Evolutionary conservation across 495 filamentous ascomycete species (phyloP).

Genomic region (Penicillium psychrofluorescens): DNA sequence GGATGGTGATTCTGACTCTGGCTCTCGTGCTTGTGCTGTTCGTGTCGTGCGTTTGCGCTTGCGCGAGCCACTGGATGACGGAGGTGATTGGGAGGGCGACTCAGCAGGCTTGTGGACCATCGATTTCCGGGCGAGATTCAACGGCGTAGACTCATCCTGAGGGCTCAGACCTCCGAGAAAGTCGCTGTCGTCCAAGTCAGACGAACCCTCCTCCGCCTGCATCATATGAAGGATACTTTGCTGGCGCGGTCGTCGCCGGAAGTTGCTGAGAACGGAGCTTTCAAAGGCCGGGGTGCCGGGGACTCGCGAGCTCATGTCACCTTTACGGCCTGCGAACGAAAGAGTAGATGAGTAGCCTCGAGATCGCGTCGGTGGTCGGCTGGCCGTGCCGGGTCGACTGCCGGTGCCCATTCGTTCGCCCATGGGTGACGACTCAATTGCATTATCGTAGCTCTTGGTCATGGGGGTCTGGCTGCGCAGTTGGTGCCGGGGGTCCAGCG

Average conservation of each 20-base stretch:
- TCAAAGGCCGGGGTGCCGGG: slow-evolving; percentile 48
- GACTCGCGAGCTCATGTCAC: slow-evolving; percentile 30
- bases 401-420: slow-evolving; percentile 28
- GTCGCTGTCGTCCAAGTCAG: slow-evolving; percentile 43
- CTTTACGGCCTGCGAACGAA: slow-evolving; percentile 35
- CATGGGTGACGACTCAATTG: slow-evolving; percentile 33
- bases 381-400: slow-evolving; percentile 33
- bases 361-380: slow-evolving; percentile 36
- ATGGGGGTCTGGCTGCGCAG: slow-evolving; percentile 30
- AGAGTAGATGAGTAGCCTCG: slow-evolving; percentile 42
- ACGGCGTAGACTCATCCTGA: slow-evolving; percentile 60
- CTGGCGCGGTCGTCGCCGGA: slow-evolving; percentile 58
- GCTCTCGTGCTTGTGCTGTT: too few species aligned
- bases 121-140: slow-evolving; percentile 37
- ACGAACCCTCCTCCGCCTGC: slow-evolving; percentile 43
- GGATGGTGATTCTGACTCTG: slow-evolving; percentile 13
- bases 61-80: slow-evolving; percentile 23
- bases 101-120: slow-evolving; percentile 13
- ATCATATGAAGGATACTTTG: slow-evolving; percentile 62
- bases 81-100: slow-evolving; percentile 1
- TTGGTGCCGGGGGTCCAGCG: slow-evolving; percentile 14
- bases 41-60: slow-evolving; percentile 25
- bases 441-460: slow-evolving; percentile 25
- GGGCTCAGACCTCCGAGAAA: slow-evolving; percentile 54
- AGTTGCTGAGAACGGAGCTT: slow-evolving; percentile 50